phyloP scores from a whole-genome alignment of 164 flowering plant species.

The Dillenia turbinata region DNA sequence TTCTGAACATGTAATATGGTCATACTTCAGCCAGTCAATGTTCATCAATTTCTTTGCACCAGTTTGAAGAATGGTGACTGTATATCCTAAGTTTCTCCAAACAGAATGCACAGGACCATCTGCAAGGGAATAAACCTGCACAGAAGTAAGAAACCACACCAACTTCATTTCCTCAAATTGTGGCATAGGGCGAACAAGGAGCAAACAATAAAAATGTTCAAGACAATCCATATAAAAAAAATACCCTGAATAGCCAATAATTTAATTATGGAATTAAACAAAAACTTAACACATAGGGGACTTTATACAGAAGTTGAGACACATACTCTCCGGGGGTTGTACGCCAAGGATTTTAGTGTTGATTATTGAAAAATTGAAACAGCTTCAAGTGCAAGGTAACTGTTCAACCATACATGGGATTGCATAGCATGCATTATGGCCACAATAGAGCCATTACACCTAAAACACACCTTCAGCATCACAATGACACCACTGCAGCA shows the following conservation, averaged over 20 bases:
- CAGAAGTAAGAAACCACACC: background rate
- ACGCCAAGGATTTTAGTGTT: too few relatives aligned
- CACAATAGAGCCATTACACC: too few relatives aligned
- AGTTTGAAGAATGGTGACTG: conserved; percentile 43
- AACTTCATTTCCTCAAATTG: too few relatives aligned
- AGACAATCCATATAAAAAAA: background rate
- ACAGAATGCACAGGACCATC: conserved; percentile 67
- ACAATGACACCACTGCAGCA: too few relatives aligned
- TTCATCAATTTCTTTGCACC: conserved; percentile 23
- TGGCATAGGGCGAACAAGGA: background rate
- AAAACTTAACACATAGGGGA: too few relatives aligned
- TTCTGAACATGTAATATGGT: background rate
- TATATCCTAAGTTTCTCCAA: conserved; percentile 63
- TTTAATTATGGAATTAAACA: background rate
- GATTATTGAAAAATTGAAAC: too few relatives aligned
- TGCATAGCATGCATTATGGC: too few relatives aligned
- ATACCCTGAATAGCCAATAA: background rate
- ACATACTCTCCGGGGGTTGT: too few relatives aligned
- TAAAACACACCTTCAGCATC: too few relatives aligned
- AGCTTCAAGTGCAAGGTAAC: too few relatives aligned
- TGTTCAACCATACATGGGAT: too few relatives aligned
- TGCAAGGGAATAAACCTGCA: conserved; percentile 77
- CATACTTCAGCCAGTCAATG: conserved; percentile 93
- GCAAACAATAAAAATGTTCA: background rate
- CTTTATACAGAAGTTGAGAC: too few relatives aligned